phyloP scores from a whole-genome alignment of 306 rosid genomes.

The Rubus parviflorus region DNA sequence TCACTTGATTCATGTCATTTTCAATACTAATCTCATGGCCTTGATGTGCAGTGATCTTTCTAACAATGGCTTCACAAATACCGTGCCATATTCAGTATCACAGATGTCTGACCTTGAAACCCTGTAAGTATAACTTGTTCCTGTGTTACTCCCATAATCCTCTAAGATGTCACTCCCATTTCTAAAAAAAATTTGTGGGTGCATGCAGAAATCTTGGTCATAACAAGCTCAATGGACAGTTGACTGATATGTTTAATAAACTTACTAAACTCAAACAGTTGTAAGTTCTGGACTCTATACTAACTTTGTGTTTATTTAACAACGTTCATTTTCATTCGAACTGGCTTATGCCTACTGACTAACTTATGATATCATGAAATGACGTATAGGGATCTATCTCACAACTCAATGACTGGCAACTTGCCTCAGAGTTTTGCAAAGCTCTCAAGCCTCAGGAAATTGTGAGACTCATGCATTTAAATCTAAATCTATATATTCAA shows the following conservation, averaged over 20 bases:
- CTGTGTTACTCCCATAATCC: not conserved
- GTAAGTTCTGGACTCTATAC: slow-evolving; percentile 41
- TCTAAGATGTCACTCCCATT: not conserved
- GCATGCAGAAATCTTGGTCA: slow-evolving; percentile 70
- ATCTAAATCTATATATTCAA: not conserved
- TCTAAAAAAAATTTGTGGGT: slow-evolving; percentile 23
- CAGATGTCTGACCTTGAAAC: slow-evolving; percentile 59
- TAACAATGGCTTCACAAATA: slow-evolving; percentile 57
- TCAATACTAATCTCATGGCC: slow-evolving; percentile 22
- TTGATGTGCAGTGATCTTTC: slow-evolving; percentile 75
- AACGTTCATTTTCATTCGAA: not conserved
- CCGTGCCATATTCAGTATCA: slow-evolving; percentile 70
- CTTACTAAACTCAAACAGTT: slow-evolving; percentile 63
- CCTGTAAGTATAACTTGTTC: slow-evolving; percentile 49
- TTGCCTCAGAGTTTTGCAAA: slow-evolving; percentile 81
- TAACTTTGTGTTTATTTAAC: not conserved
- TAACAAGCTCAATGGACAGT: slow-evolving; percentile 69
- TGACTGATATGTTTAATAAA: slow-evolving; percentile 68
- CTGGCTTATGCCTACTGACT: slow-evolving; percentile 1
- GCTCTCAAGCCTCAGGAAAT: slow-evolving; percentile 55
- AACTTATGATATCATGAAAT: slow-evolving; percentile 14
- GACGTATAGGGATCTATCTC: slow-evolving; percentile 72
- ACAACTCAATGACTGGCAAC: slow-evolving; percentile 70
- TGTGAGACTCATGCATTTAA: slow-evolving; percentile 52
- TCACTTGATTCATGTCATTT: slow-evolving; percentile 10